Percentiles rank a stretch among this genome's conserved stretches.
Conservation (phyloP, 331 rosid species). For the Pyracantha coccinea region DNA sequence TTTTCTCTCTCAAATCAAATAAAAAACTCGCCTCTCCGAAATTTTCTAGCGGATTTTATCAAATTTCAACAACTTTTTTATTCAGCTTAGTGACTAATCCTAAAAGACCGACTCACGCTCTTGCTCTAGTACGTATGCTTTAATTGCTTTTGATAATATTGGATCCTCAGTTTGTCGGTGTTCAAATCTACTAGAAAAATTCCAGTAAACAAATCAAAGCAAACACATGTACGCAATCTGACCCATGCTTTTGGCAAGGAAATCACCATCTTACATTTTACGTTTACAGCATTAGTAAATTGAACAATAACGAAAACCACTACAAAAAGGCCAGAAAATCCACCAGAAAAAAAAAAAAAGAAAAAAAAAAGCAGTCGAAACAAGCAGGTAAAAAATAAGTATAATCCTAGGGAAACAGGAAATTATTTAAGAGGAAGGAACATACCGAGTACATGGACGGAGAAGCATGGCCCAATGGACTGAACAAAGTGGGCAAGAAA, state of each 20-base stretch:
- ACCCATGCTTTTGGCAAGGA: not conserved
- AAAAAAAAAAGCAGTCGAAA: not conserved
- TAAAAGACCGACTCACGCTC: not conserved
- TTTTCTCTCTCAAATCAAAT: too few species aligned
- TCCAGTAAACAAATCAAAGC: not conserved
- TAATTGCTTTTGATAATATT: not conserved
- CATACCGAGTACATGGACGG: conserved; percentile 53
- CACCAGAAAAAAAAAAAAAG: too few species aligned
- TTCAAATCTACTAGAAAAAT: too few species aligned
- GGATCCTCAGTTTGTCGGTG: too few species aligned
- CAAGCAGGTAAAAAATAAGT: not conserved
- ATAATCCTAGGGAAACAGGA: not conserved
- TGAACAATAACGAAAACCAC: not conserved
- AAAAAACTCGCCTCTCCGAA: not conserved
- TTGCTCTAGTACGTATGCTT: not conserved
- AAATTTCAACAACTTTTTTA: not conserved
- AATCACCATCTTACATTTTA: not conserved
- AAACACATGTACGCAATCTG: not conserved
- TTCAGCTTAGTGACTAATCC: not conserved
- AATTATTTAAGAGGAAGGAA: not conserved
- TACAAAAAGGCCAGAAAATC: not conserved
- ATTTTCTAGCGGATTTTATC: not conserved
- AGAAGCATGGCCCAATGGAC: conserved; percentile 37
- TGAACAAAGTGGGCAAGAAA: conserved; percentile 27
- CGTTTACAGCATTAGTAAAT: not conserved